phyloP scores from a whole-genome alignment of 2,329 filamentous ascomycete genomes.

The Colletotrichum salicis region DNA sequence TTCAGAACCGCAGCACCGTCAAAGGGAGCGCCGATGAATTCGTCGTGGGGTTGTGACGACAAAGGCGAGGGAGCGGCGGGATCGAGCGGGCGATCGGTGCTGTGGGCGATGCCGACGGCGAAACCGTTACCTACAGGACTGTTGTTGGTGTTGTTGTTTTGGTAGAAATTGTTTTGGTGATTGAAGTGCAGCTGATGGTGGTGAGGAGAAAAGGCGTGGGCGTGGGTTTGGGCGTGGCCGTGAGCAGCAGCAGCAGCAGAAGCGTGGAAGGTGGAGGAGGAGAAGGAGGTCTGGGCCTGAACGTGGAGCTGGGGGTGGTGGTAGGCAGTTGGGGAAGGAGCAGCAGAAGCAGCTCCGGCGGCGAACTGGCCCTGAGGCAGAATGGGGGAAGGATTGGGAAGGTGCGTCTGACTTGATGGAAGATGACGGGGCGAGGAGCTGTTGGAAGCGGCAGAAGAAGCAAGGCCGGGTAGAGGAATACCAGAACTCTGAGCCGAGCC shows the following conservation, averaged over 20 bases:
- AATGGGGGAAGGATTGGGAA: slow-evolving; percentile 58
- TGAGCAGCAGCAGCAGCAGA: slow-evolving; percentile 1
- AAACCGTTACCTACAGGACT: slow-evolving; percentile 39
- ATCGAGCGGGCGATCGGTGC: slow-evolving; percentile 46
- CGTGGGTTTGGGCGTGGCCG: slow-evolving; percentile 57
- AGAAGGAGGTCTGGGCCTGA: slow-evolving; percentile 40
- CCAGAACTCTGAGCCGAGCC: not conserved
- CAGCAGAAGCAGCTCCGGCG: slow-evolving; percentile 27
- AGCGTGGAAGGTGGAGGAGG: slow-evolving; percentile 29
- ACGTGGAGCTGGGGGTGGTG: slow-evolving; percentile 43
- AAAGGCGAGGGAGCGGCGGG: slow-evolving; percentile 50
- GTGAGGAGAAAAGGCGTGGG: slow-evolving; percentile 84
- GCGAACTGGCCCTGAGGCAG: slow-evolving; percentile 58
- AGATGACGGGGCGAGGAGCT: slow-evolving; percentile 60
- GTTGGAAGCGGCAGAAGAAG: slow-evolving; percentile 48
- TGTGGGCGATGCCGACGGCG: slow-evolving; percentile 29
- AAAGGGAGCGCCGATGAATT: slow-evolving; percentile 73
- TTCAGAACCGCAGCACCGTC: slow-evolving; percentile 71
- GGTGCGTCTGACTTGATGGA: slow-evolving; percentile 48
- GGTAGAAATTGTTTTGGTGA: slow-evolving; percentile 22
- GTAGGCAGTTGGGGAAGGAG: slow-evolving; percentile 32
- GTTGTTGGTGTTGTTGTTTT: slow-evolving; percentile 25
- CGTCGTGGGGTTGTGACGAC: slow-evolving; percentile 56
- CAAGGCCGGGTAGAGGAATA: not conserved
- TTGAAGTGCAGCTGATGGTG: slow-evolving; percentile 44